These are phyloP conservation scores for Poa annua DNA, from an alignment of 176 grass and related monocot species.

Conservation along the genomic window DNA sequence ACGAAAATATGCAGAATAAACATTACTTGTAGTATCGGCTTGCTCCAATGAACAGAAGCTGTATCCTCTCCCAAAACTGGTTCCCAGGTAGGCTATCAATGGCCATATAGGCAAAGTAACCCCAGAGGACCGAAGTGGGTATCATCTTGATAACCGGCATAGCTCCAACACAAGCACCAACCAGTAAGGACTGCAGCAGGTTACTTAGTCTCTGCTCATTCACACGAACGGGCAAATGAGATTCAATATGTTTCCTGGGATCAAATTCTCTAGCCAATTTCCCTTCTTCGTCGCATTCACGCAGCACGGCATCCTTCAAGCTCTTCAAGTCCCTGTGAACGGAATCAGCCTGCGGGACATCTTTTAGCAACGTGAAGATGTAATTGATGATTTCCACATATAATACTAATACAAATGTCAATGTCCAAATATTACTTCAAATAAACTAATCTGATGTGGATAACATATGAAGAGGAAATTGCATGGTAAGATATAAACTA, in stretches of 20 bases:
- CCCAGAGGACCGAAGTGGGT: slow-evolving; percentile 89
- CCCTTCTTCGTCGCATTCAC: slow-evolving; percentile 38
- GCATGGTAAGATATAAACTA: slow-evolving; percentile 1
- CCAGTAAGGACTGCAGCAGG: slow-evolving; percentile 77
- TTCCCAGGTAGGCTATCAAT: slow-evolving; percentile 93
- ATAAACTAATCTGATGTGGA: not conserved
- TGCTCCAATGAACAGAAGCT: slow-evolving; percentile 69
- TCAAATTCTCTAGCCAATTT: slow-evolving; percentile 56
- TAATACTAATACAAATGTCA: not conserved
- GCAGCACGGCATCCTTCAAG: slow-evolving; percentile 75
- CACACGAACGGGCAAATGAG: slow-evolving; percentile 80
- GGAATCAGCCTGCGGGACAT: slow-evolving; percentile 51
- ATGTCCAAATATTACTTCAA: not conserved
- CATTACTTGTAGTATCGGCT: slow-evolving; percentile 77
- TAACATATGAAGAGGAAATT: not conserved
- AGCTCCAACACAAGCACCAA: slow-evolving; percentile 75
- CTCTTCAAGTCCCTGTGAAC: slow-evolving; percentile 67
- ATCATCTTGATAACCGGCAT: slow-evolving; percentile 87
- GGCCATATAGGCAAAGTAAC: slow-evolving; percentile 98
- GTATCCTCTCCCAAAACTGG: slow-evolving; percentile 92
- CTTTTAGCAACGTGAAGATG: not conserved
- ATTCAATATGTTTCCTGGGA: slow-evolving; percentile 77
- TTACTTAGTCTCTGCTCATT: slow-evolving; percentile 95
- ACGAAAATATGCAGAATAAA: slow-evolving; percentile 17
- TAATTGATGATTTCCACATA: not conserved